Percentiles rank a stretch among this genome's conserved stretches.
phyloP scores from a whole-genome alignment of 129 eudicot genomes.

The Helichrysum umbraculigerum region DNA sequence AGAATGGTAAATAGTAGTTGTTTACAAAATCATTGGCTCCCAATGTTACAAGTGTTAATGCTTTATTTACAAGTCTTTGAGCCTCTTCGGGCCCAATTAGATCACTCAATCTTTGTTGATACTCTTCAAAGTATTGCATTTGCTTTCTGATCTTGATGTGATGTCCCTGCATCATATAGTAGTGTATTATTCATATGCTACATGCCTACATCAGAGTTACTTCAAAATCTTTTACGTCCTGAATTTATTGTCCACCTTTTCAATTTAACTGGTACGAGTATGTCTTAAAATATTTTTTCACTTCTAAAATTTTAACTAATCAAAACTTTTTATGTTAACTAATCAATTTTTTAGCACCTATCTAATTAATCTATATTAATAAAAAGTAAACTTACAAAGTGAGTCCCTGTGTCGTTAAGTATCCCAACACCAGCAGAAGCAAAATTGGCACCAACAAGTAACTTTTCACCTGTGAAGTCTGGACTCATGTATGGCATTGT shows the following conservation, averaged over 20 bases:
- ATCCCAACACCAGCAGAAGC: slow-evolving; percentile 72
- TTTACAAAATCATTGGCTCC: slow-evolving; percentile 85
- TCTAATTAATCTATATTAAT: not conserved
- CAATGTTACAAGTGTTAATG: slow-evolving; percentile 54
- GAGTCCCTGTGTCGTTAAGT: slow-evolving; percentile 63
- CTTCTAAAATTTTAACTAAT: too few relatives aligned
- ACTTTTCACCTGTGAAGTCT: slow-evolving; percentile 40
- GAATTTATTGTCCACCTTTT: too few relatives aligned
- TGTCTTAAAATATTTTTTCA: too few relatives aligned
- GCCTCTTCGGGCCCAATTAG: slow-evolving; percentile 48
- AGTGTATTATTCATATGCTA: too few relatives aligned
- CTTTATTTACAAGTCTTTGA: slow-evolving; percentile 42
- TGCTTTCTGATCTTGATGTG: slow-evolving; percentile 49
- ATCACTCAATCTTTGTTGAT: slow-evolving; percentile 52
- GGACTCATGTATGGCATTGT: slow-evolving; percentile 65
- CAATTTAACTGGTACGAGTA: too few relatives aligned
- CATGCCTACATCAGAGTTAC: too few relatives aligned
- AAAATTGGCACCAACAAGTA: slow-evolving; percentile 68
- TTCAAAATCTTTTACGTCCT: too few relatives aligned
- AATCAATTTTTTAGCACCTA: too few relatives aligned
- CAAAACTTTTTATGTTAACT: too few relatives aligned
- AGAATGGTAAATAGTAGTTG: slow-evolving; percentile 63
- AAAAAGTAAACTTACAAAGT: slow-evolving; percentile 48
- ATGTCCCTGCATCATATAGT: slow-evolving; percentile 40
- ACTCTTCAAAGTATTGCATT: slow-evolving; percentile 51